These are phyloP conservation scores for Penicillium palitans DNA, from an alignment of 2,329 filamentous ascomycete species.

Conservation along the genomic window DNA sequence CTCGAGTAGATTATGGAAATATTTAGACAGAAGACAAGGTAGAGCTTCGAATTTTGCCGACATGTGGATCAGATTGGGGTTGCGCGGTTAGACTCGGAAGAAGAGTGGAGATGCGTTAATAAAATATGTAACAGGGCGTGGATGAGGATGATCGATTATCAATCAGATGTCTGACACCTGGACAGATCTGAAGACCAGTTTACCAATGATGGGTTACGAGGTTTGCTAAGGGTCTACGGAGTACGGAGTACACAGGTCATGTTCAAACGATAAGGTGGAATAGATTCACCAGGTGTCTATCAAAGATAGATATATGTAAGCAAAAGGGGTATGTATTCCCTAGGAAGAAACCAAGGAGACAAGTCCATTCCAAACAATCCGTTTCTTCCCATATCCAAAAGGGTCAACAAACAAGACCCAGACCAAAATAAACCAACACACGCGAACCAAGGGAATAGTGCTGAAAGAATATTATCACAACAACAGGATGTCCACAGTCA, in stretches of 20 bases:
- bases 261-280: neutral
- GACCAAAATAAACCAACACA: slow-evolving; percentile 6
- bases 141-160: neutral
- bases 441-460: slow-evolving; percentile 4
- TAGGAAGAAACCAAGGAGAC: neutral
- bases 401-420: neutral
- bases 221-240: neutral
- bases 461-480: slow-evolving; percentile 1
- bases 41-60: neutral
- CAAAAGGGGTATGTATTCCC: slow-evolving; percentile 5
- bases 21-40: neutral
- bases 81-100: slow-evolving; percentile 2
- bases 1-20: neutral
- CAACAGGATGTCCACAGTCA: neutral
- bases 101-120: neutral
- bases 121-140: neutral
- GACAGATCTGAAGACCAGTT: neutral
- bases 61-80: neutral
- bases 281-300: slow-evolving; percentile 5
- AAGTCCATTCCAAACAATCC: slow-evolving; percentile 1
- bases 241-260: neutral
- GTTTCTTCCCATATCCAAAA: neutral
- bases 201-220: neutral
- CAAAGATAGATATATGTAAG: neutral
- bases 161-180: neutral